Conservation (phyloP, 2,329 filamentous ascomycete genomes). For the Pyrenochaeta sp. region DNA sequence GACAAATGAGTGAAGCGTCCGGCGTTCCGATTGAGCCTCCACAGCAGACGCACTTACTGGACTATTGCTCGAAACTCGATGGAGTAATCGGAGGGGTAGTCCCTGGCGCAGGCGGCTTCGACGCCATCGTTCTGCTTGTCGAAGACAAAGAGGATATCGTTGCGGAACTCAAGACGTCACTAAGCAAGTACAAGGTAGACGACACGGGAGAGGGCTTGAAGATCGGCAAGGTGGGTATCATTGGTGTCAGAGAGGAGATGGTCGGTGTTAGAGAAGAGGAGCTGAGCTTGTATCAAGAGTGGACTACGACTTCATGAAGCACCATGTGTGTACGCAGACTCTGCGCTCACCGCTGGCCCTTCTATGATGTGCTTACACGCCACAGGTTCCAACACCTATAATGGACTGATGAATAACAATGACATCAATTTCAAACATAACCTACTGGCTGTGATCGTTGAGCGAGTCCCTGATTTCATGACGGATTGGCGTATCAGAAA, state of each 20-base stretch:
- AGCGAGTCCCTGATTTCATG: no score
- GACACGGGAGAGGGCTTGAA: slow-evolving; percentile 50
- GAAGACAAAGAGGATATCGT: slow-evolving; percentile 74
- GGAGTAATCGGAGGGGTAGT: slow-evolving; percentile 93
- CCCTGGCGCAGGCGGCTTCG: slow-evolving; percentile 91
- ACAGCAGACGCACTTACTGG: slow-evolving; percentile 83
- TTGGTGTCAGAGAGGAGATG: slow-evolving; percentile 76
- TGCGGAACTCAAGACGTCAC: slow-evolving; percentile 65
- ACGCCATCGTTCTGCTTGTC: slow-evolving; percentile 84
- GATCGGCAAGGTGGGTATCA: slow-evolving; percentile 70
- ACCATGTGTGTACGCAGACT: not conserved
- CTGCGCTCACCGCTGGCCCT: not conserved
- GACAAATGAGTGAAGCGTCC: slow-evolving; percentile 77
- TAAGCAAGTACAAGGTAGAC: slow-evolving; percentile 70
- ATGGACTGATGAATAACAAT: no score
- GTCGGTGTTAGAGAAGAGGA: slow-evolving; percentile 65
- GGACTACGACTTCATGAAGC: slow-evolving; percentile 32
- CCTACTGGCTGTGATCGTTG: no score
- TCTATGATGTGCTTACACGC: not conserved
- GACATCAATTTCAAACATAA: no score
- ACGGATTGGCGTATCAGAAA: no score
- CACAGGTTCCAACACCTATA: not conserved
- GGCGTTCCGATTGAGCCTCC: slow-evolving; percentile 88
- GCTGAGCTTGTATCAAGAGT: slow-evolving; percentile 50
- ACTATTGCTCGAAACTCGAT: slow-evolving; percentile 74